Base-by-base conservation (phyloP, 306 rosid species). In the Prunus davidiana region DNA sequence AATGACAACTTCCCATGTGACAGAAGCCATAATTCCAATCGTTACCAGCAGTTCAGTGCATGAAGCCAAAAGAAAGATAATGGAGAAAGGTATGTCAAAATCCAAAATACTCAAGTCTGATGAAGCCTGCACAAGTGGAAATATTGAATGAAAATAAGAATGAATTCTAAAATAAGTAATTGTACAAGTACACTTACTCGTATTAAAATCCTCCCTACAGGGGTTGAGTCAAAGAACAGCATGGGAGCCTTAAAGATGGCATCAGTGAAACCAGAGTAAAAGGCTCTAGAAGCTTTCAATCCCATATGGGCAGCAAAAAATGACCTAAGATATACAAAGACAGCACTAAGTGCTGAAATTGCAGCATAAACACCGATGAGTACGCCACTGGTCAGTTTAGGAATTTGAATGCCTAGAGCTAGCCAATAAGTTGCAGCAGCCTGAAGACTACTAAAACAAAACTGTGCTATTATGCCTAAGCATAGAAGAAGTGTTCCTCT, bases 1-100 rank as follows among this genome's bases (percentile, higher is more conserved):
- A 55, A 90, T 79, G 62, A 93, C 87, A 79, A 91, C 91, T 85
- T 86, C 91, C 98, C 98, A 93, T 27, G 97, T 93, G 47, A 91
- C 82, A 12, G 86, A 86, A 74, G 75, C 90, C 87, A 93, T 88
- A 60, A 91, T 66, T 76, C 80, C 79, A 65, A 88, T 83, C 6
- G 41, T 70, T 63, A 64, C 43, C 50, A 87, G 1, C 54, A 82
- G 52, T 74, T 91, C 94, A 68, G 71, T n/a, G 57, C 22, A 52
- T 20, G 74, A 49, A 55, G 76, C 32, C 10, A 79, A 73, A 55
- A 81, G 83, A 70, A 71, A 87, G 69, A 80, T 69, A n/a, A 57
- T 65, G 52, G 93, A 41, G 80, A 79, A 87, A 74, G 98, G 94
- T 87, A 87, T 79, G 68, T 93, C 93, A 41, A 80, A 84, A 82